Evolutionary conservation across 805 yeast genomes (phyloP), one percentile per base, ranked within the genome.

Genomic region (Lipomyces japonicus): DNA sequence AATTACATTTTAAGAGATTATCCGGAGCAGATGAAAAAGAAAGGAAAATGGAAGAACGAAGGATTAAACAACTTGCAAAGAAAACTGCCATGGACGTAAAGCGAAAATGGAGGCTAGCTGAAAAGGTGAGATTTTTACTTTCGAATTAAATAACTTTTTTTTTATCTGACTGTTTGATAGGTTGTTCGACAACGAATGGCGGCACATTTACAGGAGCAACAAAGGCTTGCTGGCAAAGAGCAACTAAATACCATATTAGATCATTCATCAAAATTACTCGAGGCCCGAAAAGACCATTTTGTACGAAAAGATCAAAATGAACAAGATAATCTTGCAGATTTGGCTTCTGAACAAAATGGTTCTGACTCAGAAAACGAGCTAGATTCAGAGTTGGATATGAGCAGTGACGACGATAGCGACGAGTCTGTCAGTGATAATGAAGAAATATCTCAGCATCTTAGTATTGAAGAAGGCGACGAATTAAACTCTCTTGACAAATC

Each of bases 91-190:
- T 79, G 60, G 88, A 89, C 39, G 96, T 93, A 9, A 84, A 84
- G 67, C 88, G 82, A 65, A 81, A 93, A 62, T 93, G 99, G 99
- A 71, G 75, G 21, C 75, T 89, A 42, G 98, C 97, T 2, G 86
- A 83, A 55, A 88, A 86, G 65, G 60, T 52, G 28, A 0, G 83
- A 78, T 63, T 75, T 74, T 42, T 14, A 23, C 14, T 12, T 2
- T 16, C n/a, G 22, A 7, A 7, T 28, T 7, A 7, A 7, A 7
- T 28, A 28, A 28, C 32, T 10, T 10, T 14, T 28, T 28, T 28
- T 28, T 10, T 28, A 28, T 28, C 12, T 28, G 12, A 28, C 32
- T 28, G 10, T 28, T 28, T 28, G 32, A 28, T 28, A 56, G 52
- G 72, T 73, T 12, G 84, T 81, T 14, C 71, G 86, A 52, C 93